Base-by-base conservation (phyloP, 2,329 filamentous ascomycete genomes). In the Ophiostoma angusticollis region DNA sequence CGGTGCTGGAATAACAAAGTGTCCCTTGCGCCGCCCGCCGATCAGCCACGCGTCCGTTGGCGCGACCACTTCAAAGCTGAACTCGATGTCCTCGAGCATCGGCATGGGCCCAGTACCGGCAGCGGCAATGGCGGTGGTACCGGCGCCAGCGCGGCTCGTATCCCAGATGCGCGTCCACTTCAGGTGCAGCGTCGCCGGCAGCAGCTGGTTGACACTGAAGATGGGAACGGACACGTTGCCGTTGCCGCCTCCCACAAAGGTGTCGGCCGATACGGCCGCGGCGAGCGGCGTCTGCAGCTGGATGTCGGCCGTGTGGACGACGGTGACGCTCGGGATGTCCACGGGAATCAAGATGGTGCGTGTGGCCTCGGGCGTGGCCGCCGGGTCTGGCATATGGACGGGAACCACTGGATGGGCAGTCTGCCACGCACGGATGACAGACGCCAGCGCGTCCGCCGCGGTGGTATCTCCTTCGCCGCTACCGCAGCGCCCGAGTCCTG, bases 311-410 rank as follows among this genome's bases (percentile, higher is more conserved):
- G 83, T 93, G 57, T 93, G 82, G 0, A 96, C 73, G 16, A 94
- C 74, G 34, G 84, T 75, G 2, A 94, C 68, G 1, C 80, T 78
- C 0, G 89, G 89, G 1, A 98, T 76, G 42, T 94, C 85, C 12
- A 98, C 87, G 0, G 87, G 84, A 38, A 98, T 93, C 22, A 81
- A 66, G 49, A 98, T 87, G 11, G 76, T 78, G 16, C 70, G 70
- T 45, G 58, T 65, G n/a, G n/a, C n/a, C 16, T 70, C 62, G 9
- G 52, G 12, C 48, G 50, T 55, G 7, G 50, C 35, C 4, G 16
- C 18, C 19, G 57, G 52, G 29, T 62, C 50, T 2, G 47, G 44
- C 28, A 59, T 50, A 5, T 45, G 46, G 0, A 65, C 44, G 2
- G 31, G 16, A 1, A 68, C 43, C 3, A 41, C 52, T 1, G 56